A percentile compares a stretch with the other conserved stretches of the same genome.
Conservation (phyloP, 441 rosid genomes). For the Gossypium gossypioides region DNA sequence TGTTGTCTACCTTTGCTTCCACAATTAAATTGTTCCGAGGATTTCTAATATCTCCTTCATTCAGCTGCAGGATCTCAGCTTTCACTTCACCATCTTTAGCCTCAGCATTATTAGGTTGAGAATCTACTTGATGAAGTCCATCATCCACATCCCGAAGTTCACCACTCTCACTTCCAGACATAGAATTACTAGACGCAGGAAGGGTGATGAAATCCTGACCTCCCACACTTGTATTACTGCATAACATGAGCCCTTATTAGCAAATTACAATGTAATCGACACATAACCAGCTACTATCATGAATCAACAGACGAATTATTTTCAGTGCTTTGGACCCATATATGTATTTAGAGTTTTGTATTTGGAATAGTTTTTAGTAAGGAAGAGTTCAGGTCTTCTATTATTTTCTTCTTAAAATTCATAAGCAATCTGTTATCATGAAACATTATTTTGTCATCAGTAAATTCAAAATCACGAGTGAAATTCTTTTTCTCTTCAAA, state of each 20-base stretch:
- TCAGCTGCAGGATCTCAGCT: conserved; percentile 24
- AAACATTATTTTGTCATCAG: neutral
- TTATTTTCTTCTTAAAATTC: neutral
- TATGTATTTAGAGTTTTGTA: neutral
- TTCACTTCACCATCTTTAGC: conserved; percentile 23
- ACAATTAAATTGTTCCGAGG: conserved; percentile 24
- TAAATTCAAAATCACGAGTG: neutral
- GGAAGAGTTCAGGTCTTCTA: neutral
- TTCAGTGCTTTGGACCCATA: neutral
- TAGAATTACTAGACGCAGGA: conserved; percentile 27
- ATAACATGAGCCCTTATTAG: conserved; percentile 5
- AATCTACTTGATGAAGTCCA: conserved; percentile 26
- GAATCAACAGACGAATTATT: neutral
- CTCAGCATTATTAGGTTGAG: conserved; percentile 19
- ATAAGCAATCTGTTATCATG: neutral
- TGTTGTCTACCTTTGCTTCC: conserved; percentile 34
- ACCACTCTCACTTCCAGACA: conserved; percentile 23
- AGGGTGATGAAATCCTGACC: conserved; percentile 27
- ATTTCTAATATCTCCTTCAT: conserved; percentile 23
- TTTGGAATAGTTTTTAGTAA: neutral
- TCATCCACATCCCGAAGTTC: conserved; percentile 25
- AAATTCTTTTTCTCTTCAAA: neutral
- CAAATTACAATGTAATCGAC: neutral
- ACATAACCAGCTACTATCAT: conserved; percentile 1
- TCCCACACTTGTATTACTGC: conserved; percentile 37